Base-by-base conservation (phyloP, 805 yeast genomes). In the Yamadazyma endophytica region DNA sequence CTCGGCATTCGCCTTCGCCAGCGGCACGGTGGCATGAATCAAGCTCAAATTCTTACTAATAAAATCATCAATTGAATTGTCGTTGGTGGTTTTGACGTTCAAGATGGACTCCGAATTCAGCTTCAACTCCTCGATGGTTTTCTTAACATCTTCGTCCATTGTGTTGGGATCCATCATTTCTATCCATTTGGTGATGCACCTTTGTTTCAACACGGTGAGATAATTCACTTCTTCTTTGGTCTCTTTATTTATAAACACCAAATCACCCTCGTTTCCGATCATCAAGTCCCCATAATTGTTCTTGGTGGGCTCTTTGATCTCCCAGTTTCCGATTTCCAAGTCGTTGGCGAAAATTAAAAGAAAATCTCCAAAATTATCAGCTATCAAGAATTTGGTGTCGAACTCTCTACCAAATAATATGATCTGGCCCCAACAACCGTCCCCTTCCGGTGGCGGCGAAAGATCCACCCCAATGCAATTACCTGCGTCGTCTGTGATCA, bases 401-500 rank as follows among this genome's bases (percentile, higher is more conserved):
- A 79, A 90, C 43, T 90, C 97, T 51, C 97, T 79, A 23, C 98
- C 98, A 56, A 85, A 90, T 33, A 89, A 52, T 40, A 90, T 90
- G 13, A 92, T 82, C 61, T 90, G 98, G 22, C 97, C 98, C 74
- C 83, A 78, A 36, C 66, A 70, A 2, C 64, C 66, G 1, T 36
- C 24, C 26, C 96, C 96, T 17, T 62, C 61, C 7, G 79, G 72
- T 6, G 87, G 96, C 1, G 66, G 64, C 7, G 66, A 54, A 37
- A 90, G 69, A 60, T 90, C 98, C 11, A 92, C 66, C 31, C 88
- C 98, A 42, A 90, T 79, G 56, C 88, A 89, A 61, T 90, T 90
- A 27, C 98, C 98, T 14, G 78, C 81, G 32, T 75, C 78, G 55
- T 90, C 98, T 29, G 90, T 86, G 22, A 85, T 77, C 31, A 90